Evolutionary conservation across 2,329 filamentous ascomycete genomes (phyloP).

Genomic region (Talaromyces sp.): DNA sequence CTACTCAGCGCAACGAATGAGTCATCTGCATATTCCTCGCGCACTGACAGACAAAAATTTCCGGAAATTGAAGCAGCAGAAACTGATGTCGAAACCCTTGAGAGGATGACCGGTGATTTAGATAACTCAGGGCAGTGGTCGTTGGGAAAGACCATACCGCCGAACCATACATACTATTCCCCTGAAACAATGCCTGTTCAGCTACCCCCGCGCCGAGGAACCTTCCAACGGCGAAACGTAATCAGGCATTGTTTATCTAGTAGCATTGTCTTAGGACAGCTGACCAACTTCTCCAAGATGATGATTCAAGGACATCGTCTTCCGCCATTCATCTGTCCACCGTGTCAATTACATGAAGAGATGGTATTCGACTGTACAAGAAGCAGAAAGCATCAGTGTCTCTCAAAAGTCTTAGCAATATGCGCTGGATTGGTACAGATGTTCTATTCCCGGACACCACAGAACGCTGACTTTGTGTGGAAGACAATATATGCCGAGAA

Average conservation of each 20-base stretch:
- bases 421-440: constrained; percentile 16
- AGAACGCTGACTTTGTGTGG: constrained; percentile 16
- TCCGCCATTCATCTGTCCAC: constrained; percentile 18
- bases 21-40: not conserved
- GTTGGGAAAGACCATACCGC: not conserved
- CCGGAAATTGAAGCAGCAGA: not conserved
- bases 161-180: not conserved
- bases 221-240: constrained; percentile 8
- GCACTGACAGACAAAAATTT: not conserved
- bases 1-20: not conserved
- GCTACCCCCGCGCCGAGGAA: not conserved
- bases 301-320: constrained; percentile 16
- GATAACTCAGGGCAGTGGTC: not conserved
- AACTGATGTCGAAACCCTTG: not conserved
- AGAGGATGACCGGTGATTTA: not conserved
- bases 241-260: constrained; percentile 13
- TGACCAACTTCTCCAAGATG: constrained; percentile 16
- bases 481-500: constrained; percentile 18
- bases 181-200: not conserved
- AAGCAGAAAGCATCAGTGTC: constrained; percentile 13
- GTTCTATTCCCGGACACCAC: constrained; percentile 14
- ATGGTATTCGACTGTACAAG: constrained; percentile 12
- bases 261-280: constrained; percentile 14
- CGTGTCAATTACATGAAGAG: constrained; percentile 14
- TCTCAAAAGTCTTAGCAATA: constrained; percentile 17